Base-by-base conservation (phyloP, 2,329 filamentous ascomycete species). In the Phaeosphaeriaceae sp. region DNA sequence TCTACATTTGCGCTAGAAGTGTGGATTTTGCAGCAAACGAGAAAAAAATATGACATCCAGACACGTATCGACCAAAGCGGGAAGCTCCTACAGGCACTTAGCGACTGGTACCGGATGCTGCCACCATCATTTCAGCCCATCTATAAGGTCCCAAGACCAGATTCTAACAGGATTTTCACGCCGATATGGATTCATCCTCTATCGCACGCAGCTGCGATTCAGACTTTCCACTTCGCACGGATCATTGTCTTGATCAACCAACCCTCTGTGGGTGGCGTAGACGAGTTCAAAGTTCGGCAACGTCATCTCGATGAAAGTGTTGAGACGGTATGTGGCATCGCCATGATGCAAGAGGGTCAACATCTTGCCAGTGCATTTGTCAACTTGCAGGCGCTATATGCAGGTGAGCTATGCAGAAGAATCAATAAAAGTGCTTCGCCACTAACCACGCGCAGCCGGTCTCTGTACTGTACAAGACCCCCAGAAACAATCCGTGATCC, bases 11-110 rank as follows among this genome's bases (percentile, higher is more conserved):
- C 4, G 79, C 81, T 1, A 78, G 83, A 56, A 79, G 79, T 2
- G 78, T 86, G 3, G 83, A 85, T 53, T 86, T 83, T 63, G 81
- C 80, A 39, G 81, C 82, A 0, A 74, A 77, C n/a, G 78, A 82
- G 48, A 74, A 77, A 51, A n/a, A 67, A 71, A 9, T 74, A 76
- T 23, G 74, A 79, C 39, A 59, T 73, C 28, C 72, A 72, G 45
- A 67, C 77, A 16, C 74, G 80, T 16, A 77, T 83, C 28, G 73
- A 76, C 6, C 72, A 76, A 39, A 79, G 76, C 0, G 76, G 77
- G 48, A 74, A 74, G 8, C 63, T 83, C 0, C 67, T 80, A 8
- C 74, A 76, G 26, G 76, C 79, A 60, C 63, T 83, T 4, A 74
- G 79, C 16, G 80, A 82, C 44, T 83, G 81, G 80, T 63, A 76